Conservation (phyloP, 2,329 filamentous ascomycete species). For the Aspergillus arachidicola region DNA sequence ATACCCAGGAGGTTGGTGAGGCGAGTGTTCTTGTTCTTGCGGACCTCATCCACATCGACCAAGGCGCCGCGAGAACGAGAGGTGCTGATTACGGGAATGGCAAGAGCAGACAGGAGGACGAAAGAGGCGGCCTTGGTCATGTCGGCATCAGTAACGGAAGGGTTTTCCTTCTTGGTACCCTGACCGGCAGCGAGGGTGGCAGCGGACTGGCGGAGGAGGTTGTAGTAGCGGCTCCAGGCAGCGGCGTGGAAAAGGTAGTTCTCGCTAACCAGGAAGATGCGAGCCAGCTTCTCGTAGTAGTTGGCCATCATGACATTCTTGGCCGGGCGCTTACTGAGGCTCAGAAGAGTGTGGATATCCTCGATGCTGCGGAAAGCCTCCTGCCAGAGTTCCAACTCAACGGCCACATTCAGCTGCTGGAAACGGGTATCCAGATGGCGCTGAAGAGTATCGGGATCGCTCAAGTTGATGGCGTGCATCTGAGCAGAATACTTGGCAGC, state of each 20-base stretch:
- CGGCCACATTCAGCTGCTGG: conserved; percentile 96
- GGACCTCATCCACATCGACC: conserved; percentile 93
- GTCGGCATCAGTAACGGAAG: conserved; percentile 82
- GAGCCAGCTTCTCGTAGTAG: conserved; percentile 99
- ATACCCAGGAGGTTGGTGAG: conserved; percentile 95
- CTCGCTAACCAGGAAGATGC: conserved; percentile 98
- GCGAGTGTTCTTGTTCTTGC: conserved; percentile 98
- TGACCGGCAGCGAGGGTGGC: conserved; percentile 80
- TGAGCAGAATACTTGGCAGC: conserved; percentile 98
- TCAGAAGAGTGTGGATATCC: conserved; percentile 96
- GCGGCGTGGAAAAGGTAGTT: conserved; percentile 99
- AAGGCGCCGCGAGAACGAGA: conserved; percentile 92
- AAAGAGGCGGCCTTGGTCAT: conserved; percentile 94
- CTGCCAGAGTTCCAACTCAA: conserved; percentile 97
- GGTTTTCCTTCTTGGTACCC: conserved; percentile 92
- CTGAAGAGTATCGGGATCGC: conserved; percentile 94
- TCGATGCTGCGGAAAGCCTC: conserved; percentile 99
- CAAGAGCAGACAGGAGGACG: conserved; percentile 88
- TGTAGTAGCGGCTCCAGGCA: conserved; percentile 97
- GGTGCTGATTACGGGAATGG: conserved; percentile 99
- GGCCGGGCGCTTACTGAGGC: conserved; percentile 93
- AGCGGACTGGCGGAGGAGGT: conserved; percentile 87
- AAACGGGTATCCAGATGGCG: conserved; percentile 97
- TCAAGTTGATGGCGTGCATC: conserved; percentile 99
- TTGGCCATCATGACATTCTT: conserved; percentile 99